These are phyloP conservation scores for Plasmodium coatneyi DNA, from an alignment of 169 alveolate genomes.

Conservation along the genomic window DNA sequence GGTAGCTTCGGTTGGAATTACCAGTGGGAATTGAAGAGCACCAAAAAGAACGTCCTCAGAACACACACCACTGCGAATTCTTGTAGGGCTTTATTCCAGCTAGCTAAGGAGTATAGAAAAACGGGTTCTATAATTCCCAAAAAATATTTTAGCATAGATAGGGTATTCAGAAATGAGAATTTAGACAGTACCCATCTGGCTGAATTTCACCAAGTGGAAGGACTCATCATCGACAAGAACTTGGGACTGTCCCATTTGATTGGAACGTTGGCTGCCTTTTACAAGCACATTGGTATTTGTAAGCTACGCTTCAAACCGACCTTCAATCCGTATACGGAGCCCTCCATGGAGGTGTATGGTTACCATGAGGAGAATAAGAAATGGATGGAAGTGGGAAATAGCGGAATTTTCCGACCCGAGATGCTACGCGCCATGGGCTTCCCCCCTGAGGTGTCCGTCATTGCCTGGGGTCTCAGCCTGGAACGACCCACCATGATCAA, in stretches of 20 bases:
- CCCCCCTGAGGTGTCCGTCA: constrained; percentile 96
- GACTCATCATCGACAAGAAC: constrained; percentile 94
- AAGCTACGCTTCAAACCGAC: constrained; percentile 98
- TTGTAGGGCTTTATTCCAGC: constrained; percentile 93
- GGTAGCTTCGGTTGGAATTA: constrained; percentile 99
- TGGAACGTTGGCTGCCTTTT: constrained; percentile 93
- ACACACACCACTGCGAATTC: constrained; percentile 99
- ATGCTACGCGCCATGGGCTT: constrained; percentile 99
- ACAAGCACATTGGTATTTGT: constrained; percentile 94
- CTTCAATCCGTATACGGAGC: constrained; percentile 99
- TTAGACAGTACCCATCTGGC: constrained; percentile 99
- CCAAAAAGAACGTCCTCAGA: constrained; percentile 88
- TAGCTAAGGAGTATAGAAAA: constrained; percentile 93
- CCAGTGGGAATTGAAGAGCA: constrained; percentile 94
- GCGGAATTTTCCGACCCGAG: constrained; percentile 99
- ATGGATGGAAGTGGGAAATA: constrained; percentile 99
- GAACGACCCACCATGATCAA: constrained; percentile 99
- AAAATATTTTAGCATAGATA: constrained; percentile 98
- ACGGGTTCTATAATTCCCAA: constrained; percentile 86
- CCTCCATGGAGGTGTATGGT: constrained; percentile 99
- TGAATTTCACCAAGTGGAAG: constrained; percentile 99
- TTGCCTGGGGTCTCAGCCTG: constrained; percentile 99
- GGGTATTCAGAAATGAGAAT: constrained; percentile 99
- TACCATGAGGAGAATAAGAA: constrained; percentile 95
- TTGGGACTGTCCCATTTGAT: constrained; percentile 93